Base-by-base conservation (phyloP, 129 eudicot species). In the Tagetes erecta region DNA sequence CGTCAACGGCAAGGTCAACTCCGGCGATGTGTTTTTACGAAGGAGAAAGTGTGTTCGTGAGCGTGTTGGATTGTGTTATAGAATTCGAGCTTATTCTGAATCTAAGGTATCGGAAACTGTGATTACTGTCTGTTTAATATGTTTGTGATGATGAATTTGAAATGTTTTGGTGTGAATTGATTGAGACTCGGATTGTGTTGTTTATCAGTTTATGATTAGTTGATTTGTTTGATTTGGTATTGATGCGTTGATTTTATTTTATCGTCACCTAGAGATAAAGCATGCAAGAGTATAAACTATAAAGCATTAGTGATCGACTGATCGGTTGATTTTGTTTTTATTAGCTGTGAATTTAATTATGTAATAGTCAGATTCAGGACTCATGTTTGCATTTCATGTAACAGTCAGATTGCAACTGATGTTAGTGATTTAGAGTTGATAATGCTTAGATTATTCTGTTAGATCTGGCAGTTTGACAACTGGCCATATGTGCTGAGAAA, bases 1-100 rank as follows among this genome's bases (percentile, higher is more conserved):
- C 63, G 49, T 55, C 75, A 69, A 20, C 46, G 76, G 12, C 75
- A 57, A 27, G 45, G 76, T 75, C 49, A 74, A 74, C 78, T 12
- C 69, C 64, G 30, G 63, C 42, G 38, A 50, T 60, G 71, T 78
- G 37, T 39, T 60, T 59, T 71, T 30, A 0, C 55, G 1, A 38
- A 37, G 38, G 55, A 39, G 13, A 49, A 78, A 38, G 30, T 11
- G 55, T 20, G 38, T 30, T 34, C 71, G 81, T 6, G 76, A 59
- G 47, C 70, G 70, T 46, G 52, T 68, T 8, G 3, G 14, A 45
- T 34, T 53, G 67, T 40, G 44, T 55, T 46, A 44, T 56, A 50
- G 45, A 70, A 59, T 68, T 68, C 75, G 75, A 68, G 81, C 31
- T 58, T 69, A 37, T 69, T 70, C 76, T 6, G 76, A 77, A 68